These are phyloP conservation scores for Blastobotrys petasosporus DNA, from an alignment of 1,139 yeast species.

Conservation along the genomic window DNA sequence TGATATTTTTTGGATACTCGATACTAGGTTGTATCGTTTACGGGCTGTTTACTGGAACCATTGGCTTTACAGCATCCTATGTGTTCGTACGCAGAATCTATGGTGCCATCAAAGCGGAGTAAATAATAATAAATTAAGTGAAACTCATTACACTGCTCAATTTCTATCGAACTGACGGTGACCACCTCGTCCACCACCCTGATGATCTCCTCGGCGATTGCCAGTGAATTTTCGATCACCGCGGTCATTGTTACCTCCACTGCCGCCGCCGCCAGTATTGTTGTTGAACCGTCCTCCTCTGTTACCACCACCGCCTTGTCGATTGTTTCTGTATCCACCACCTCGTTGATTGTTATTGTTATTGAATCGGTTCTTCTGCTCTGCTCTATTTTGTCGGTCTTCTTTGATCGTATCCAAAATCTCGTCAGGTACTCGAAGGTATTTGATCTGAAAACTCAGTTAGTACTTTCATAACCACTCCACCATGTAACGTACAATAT, in stretches of 20 bases:
- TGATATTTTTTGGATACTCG: slow-evolving; percentile 69
- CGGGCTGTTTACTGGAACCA: slow-evolving; percentile 70
- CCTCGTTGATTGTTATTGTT: slow-evolving; percentile 39
- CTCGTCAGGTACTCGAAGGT: slow-evolving; percentile 57
- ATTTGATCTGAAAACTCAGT: slow-evolving; percentile 42
- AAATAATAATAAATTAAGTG: slow-evolving; percentile 3
- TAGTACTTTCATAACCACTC: background rate
- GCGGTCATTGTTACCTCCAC: slow-evolving; percentile 13
- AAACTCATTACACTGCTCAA: background rate
- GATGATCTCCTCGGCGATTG: slow-evolving; percentile 18
- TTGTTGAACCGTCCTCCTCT: slow-evolving; percentile 21
- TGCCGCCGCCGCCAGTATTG: slow-evolving; percentile 14
- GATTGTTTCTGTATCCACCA: slow-evolving; percentile 14
- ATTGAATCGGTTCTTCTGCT: slow-evolving; percentile 32
- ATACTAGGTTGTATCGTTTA: slow-evolving; percentile 56
- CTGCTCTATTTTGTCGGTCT: slow-evolving; percentile 66
- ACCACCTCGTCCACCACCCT: background rate
- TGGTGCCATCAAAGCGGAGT: slow-evolving; percentile 52
- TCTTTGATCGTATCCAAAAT: slow-evolving; percentile 58
- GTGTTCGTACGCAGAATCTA: slow-evolving; percentile 54
- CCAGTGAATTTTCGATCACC: slow-evolving; percentile 27
- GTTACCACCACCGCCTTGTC: slow-evolving; percentile 28
- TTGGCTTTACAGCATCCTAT: slow-evolving; percentile 62
- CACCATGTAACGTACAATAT: slow-evolving; percentile 38
- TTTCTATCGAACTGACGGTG: background rate